Evolutionary conservation across 2,329 filamentous ascomycete genomes (phyloP), one percentile per base, ranked within the genome.

Genomic region (Stromatinia cepivora): DNA sequence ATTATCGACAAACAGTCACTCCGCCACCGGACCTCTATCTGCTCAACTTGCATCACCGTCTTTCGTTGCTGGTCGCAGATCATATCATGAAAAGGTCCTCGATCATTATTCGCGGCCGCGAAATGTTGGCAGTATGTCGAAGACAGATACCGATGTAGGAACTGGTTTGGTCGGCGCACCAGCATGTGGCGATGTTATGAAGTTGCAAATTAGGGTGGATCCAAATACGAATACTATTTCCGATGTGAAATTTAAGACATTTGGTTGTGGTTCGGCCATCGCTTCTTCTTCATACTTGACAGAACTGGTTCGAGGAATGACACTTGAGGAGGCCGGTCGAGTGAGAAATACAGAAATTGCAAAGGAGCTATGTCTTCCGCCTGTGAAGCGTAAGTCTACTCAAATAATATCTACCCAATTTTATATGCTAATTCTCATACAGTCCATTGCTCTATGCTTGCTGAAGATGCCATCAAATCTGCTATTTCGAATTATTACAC

Each of bases 291-390:
- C 91, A 78, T 99, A 99, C 80, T 82, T 99, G 77, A 99, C 95
- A 11, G 93, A 97, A 82, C 84, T 99, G 71, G 94, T 99, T 72
- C 88, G 93, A 73, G 95, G 95, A 71, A 99, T 98, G 94, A 97
- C 91, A 20, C 82, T 99, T 74, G 95, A 99, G 76, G 93, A 99
- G 80, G 95, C 96, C 46, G 89, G 90, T 67, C 90, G 91, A 82
- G 92, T 99, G 76, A 91, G 93, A 84, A 99, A 99, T 82, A 97
- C 94, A 4, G 94, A 99, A 82, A 99, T 99, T 79, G 95, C 95
- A 50, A 96, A 97, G 85, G 96, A 99, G 83, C 85, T 97, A 69
- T 95, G 92, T 78, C 82, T 95, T 78, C 93, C 92, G 48, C 92
- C 93, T 71, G 92, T 97, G 64, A 97, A 96, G 84, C 82, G 92